Percentiles rank a stretch among this genome's conserved stretches.
Conservation (phyloP, 306 rosid genomes). For the Cotoneaster glaucophyllus region DNA sequence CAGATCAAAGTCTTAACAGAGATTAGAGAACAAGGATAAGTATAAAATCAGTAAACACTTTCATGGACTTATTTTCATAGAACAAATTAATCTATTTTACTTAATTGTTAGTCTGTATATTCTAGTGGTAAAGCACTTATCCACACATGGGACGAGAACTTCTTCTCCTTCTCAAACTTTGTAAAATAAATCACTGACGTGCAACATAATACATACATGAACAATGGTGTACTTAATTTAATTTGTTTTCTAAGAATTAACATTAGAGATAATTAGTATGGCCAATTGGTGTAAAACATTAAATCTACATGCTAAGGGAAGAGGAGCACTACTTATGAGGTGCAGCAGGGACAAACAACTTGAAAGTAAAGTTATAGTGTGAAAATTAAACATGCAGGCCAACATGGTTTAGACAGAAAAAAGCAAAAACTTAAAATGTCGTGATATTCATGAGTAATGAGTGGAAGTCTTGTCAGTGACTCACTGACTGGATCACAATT, state of each 20-base stretch:
- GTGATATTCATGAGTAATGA: not conserved
- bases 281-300: not conserved
- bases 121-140: too few relatives aligned
- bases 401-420: constrained; percentile 1
- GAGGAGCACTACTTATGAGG: not conserved
- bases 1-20: not conserved
- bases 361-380: not conserved
- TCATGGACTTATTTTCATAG: too few relatives aligned
- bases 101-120: too few relatives aligned
- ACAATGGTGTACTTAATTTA: too few relatives aligned
- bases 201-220: too few relatives aligned
- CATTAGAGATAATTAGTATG: too few relatives aligned
- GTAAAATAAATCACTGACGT: too few relatives aligned
- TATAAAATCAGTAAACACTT: too few relatives aligned
- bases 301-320: not conserved
- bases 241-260: not conserved
- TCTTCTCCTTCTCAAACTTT: too few relatives aligned
- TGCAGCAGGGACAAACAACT: not conserved
- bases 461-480: not conserved
- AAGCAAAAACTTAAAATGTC: not conserved
- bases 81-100: too few relatives aligned
- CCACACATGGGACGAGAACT: too few relatives aligned
- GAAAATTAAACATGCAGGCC: not conserved
- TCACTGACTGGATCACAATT: not conserved
- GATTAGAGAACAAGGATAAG: too few relatives aligned